A percentile compares a stretch with the other conserved stretches of the same genome.
phyloP scores from a whole-genome alignment of 2,329 filamentous ascomycete genomes.

The Monilinia laxa region DNA sequence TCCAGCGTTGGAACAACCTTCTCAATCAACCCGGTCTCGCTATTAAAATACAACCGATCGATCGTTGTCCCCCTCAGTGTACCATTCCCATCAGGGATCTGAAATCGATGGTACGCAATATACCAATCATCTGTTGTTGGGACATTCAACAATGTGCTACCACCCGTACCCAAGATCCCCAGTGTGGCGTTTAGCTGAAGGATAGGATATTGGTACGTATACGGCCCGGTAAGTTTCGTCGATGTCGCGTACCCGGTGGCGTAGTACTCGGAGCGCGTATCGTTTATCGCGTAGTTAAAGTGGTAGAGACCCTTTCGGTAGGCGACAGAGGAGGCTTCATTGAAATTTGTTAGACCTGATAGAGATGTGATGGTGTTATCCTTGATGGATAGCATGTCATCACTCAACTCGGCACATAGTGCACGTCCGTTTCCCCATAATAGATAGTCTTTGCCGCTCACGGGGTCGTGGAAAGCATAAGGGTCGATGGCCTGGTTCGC shows the following conservation, averaged over 20 bases:
- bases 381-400: background rate
- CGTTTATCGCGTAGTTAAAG: background rate
- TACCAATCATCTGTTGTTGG: background rate
- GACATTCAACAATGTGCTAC: background rate
- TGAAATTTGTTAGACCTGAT: background rate
- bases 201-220: background rate
- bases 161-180: background rate
- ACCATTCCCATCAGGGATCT: background rate
- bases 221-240: background rate
- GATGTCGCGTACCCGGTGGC: background rate
- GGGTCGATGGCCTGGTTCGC: background rate
- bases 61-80: background rate
- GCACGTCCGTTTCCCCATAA: background rate
- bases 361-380: background rate
- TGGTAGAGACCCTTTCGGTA: background rate
- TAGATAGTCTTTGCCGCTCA: background rate
- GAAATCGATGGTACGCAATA: background rate
- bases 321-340: background rate
- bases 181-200: background rate
- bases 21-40: background rate
- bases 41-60: background rate
- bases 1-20: background rate
- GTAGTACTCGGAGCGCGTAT: background rate
- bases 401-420: background rate
- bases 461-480: background rate